phyloP scores from a whole-genome alignment of 495 filamentous ascomycete species.

The Ramalina peruviana region DNA sequence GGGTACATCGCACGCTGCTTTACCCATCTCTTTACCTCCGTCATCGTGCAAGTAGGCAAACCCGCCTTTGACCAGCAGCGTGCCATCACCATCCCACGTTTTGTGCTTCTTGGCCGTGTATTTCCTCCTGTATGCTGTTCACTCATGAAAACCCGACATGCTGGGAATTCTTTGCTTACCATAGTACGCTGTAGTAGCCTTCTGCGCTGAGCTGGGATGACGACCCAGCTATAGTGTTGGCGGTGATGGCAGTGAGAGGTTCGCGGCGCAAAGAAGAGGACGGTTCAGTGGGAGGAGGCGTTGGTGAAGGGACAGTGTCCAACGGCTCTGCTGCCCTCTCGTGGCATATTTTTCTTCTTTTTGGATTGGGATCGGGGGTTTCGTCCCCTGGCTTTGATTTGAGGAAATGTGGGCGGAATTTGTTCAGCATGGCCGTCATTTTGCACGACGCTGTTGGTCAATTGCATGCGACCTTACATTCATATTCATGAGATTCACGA shows the following conservation, averaged over 20 bases:
- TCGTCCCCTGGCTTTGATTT: neutral
- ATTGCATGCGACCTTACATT: too few relatives aligned
- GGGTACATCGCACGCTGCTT: conserved; percentile 34
- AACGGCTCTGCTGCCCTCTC: neutral
- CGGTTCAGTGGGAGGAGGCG: too few relatives aligned
- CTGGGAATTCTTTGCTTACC: conserved; percentile 24
- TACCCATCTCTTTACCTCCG: conserved; percentile 55
- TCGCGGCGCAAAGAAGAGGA: neutral
- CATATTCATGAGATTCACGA: too few relatives aligned
- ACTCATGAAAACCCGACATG: neutral
- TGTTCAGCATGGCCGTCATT: too few relatives aligned
- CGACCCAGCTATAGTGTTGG: too few relatives aligned
- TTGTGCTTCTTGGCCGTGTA: conserved; percentile 70
- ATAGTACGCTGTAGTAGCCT: conserved; percentile 54
- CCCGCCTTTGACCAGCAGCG: conserved; percentile 43
- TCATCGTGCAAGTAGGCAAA: conserved; percentile 50
- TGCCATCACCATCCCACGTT: conserved; percentile 76
- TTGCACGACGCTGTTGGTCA: too few relatives aligned
- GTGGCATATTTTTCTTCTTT: neutral
- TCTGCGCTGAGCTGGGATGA: conserved; percentile 12
- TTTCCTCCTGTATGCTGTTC: conserved; percentile 43
- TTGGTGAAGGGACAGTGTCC: too few relatives aligned
- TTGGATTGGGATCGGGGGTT: neutral
- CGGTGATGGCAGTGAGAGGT: neutral
- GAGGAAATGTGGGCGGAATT: neutral